Percentiles rank a stretch among this genome's conserved stretches.
Evolutionary conservation across 345 rosid genomes (phyloP).

Genomic region (Salix exigua): DNA sequence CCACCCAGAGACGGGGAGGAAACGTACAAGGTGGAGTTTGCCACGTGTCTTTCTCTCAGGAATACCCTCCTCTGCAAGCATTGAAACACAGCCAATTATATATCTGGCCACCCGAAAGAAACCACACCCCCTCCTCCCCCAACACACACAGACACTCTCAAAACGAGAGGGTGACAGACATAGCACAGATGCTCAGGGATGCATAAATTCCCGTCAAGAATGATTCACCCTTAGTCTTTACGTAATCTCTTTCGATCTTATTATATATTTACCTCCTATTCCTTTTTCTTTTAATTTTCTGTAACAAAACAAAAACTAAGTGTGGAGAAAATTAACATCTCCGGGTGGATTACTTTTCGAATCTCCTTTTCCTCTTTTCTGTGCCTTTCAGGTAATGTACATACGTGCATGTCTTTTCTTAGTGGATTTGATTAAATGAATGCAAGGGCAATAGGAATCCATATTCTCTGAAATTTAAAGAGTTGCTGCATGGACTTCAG

Average conservation of each 20-base stretch:
- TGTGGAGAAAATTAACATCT: not conserved
- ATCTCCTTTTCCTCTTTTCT: not conserved
- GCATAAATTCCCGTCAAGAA: not conserved
- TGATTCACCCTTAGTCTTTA: not conserved
- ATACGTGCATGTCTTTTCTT: not conserved
- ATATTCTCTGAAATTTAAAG: not conserved
- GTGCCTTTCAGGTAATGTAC: not conserved
- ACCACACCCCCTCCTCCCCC: not conserved
- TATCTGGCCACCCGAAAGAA: not conserved
- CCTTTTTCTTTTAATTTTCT: not conserved
- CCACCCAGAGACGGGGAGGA: not conserved
- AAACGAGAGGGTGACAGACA: not conserved
- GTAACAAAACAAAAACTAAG: not conserved
- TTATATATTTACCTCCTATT: not conserved
- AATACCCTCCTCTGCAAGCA: not conserved
- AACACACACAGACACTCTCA: not conserved
- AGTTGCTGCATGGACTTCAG: not conserved
- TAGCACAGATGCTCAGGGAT: not conserved
- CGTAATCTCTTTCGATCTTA: not conserved
- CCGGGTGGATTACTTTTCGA: not conserved
- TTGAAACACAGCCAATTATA: not conserved
- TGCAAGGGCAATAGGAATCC: not conserved
- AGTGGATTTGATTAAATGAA: not conserved
- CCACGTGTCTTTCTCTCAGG: slow-evolving; percentile 11
- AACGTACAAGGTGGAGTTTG: not conserved